Percentiles rank a stretch among this genome's conserved stretches.
These are phyloP conservation scores for Onygenales sp. DNA, from an alignment of 2,329 filamentous ascomycete genomes.

Conservation along the genomic window DNA sequence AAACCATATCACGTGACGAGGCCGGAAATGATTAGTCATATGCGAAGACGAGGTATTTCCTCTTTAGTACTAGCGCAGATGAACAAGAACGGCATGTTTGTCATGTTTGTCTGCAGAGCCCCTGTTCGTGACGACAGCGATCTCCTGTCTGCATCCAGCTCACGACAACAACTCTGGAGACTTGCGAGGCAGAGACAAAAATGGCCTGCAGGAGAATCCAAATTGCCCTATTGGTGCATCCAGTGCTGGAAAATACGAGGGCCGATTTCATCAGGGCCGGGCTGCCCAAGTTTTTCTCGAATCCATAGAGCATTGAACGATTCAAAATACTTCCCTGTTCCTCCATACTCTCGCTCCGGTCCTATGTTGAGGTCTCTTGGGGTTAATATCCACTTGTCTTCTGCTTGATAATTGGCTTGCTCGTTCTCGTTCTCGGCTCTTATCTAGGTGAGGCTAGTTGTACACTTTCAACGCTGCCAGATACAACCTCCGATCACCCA, in stretches of 20 bases:
- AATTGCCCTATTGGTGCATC: no score
- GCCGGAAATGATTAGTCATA: neutral
- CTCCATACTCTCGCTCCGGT: neutral
- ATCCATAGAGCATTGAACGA: neutral
- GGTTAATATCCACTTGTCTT: neutral
- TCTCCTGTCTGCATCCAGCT: no score
- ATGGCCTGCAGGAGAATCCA: neutral
- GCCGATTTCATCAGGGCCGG: no score
- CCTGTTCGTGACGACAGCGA: no score
- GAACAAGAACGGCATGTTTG: neutral
- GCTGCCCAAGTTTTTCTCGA: neutral
- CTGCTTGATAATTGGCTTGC: neutral
- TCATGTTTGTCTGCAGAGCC: neutral
- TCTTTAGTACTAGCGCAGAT: constrained; percentile 1
- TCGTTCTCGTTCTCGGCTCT: neutral
- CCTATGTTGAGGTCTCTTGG: neutral
- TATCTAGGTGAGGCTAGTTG: neutral
- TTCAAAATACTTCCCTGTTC: neutral
- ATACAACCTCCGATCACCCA: neutral
- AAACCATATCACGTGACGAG: neutral
- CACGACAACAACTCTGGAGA: neutral
- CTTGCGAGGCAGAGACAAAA: neutral
- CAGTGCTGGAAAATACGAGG: no score
- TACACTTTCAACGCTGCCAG: neutral
- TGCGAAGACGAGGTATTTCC: constrained; percentile 6